A percentile compares a stretch with the other conserved stretches of the same genome.
These are phyloP conservation scores for Bipolaris sorokiniana DNA, from an alignment of 2,329 filamentous ascomycete species.

Conservation along the genomic window DNA sequence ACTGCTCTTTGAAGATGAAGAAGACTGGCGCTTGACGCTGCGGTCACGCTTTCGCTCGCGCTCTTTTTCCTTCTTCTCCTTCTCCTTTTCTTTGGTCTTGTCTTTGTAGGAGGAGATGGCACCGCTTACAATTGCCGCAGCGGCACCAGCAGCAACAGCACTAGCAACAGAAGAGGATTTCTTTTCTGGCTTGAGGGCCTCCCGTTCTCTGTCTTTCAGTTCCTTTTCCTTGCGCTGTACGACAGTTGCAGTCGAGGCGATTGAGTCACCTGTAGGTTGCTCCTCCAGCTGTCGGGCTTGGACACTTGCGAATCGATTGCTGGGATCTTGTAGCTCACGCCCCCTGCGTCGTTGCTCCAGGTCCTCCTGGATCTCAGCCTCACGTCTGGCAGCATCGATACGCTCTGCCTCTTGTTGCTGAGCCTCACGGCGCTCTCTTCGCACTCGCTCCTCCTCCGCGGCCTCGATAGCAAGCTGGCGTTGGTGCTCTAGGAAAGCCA, in stretches of 20 bases:
- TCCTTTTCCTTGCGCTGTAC: conserved; percentile 45
- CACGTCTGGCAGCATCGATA: conserved; percentile 32
- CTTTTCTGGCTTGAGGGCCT: conserved; percentile 46
- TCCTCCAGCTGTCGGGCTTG: conserved; percentile 34
- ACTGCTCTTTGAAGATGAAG: conserved; percentile 11
- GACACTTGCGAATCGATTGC: conserved; percentile 32
- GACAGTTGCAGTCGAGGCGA: conserved; percentile 40
- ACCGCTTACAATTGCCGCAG: conserved; percentile 39
- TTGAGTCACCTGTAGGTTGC: conserved; percentile 38
- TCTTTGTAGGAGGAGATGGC: conserved; percentile 40
- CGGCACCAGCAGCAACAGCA: conserved; percentile 43
- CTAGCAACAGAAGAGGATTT: conserved; percentile 48
- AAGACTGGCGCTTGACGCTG: conserved; percentile 31
- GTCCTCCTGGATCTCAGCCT: conserved; percentile 39
- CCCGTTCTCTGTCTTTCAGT: conserved; percentile 42
- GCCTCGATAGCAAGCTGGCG: conserved; percentile 29
- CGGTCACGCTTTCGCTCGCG: conserved; percentile 16
- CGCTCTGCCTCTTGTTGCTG: conserved; percentile 39
- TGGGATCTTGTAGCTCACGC: conserved; percentile 31
- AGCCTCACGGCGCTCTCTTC: conserved; percentile 32
- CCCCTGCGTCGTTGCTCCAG: conserved; percentile 36
- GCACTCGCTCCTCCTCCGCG: conserved; percentile 33
- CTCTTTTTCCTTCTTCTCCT: conserved; percentile 16
- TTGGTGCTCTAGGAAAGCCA: conserved; percentile 35
- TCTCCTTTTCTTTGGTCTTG: conserved; percentile 12